A percentile compares a stretch with the other conserved stretches of the same genome.
phyloP scores from a whole-genome alignment of 2,329 filamentous ascomycete genomes.

The Xylaria sp. region DNA sequence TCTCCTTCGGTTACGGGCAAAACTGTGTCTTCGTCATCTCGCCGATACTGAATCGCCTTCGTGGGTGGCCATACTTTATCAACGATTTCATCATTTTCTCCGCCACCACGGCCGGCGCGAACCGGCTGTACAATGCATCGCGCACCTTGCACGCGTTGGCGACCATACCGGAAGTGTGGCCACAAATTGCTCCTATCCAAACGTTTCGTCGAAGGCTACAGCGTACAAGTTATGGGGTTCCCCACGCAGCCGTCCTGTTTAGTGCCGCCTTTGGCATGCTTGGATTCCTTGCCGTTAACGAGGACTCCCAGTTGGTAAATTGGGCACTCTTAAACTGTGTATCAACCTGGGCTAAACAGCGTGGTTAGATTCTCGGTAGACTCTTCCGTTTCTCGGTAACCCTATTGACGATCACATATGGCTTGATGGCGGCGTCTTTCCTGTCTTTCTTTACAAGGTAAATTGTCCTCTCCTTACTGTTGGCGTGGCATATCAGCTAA shows the following conservation, averaged over 20 bases:
- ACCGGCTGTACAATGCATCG: constrained; percentile 15
- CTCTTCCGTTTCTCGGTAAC: constrained; percentile 16
- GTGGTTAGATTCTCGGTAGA: constrained; percentile 16
- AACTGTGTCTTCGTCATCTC: constrained; percentile 25
- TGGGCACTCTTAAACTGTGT: neutral
- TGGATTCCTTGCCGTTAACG: constrained; percentile 12
- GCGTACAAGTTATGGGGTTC: constrained; percentile 19
- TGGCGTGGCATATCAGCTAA: neutral
- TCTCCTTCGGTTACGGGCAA: constrained; percentile 32
- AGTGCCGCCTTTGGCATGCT: constrained; percentile 20
- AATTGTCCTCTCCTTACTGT: neutral
- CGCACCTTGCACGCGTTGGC: constrained; percentile 16
- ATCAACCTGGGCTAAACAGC: neutral
- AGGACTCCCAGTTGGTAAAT: constrained; percentile 20
- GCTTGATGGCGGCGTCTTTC: constrained; percentile 18
- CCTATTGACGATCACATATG: constrained; percentile 23
- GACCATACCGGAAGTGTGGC: constrained; percentile 22
- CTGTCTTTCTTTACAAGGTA: constrained; percentile 19
- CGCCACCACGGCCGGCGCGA: constrained; percentile 12
- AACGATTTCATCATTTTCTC: constrained; percentile 23
- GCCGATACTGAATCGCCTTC: constrained; percentile 17
- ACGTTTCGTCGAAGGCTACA: constrained; percentile 16
- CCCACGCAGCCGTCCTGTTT: constrained; percentile 11
- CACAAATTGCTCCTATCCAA: constrained; percentile 13
- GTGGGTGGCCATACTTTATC: constrained; percentile 8